phyloP scores from a whole-genome alignment of 768 basidiomycete species.

The Chalciporus chontae region DNA sequence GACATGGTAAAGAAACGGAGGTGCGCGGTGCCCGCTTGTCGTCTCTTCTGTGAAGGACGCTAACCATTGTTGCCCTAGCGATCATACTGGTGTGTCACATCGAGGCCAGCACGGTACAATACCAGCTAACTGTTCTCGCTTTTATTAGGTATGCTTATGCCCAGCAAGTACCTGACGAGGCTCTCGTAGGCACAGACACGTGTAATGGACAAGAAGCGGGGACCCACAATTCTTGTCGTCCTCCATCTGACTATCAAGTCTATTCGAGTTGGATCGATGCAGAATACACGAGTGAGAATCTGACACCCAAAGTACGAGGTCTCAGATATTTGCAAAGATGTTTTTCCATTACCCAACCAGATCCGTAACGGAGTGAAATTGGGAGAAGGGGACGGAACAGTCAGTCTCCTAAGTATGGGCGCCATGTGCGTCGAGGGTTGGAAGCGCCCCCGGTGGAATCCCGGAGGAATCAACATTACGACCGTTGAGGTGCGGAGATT shows the following conservation, averaged over 20 bases:
- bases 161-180: conserved; percentile 64
- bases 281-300: conserved; percentile 64
- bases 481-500: conserved; percentile 71
- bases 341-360: conserved; percentile 28
- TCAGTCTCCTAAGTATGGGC: conserved; percentile 78
- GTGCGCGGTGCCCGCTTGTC: conserved; percentile 35
- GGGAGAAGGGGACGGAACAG: conserved; percentile 96
- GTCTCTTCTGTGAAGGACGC: not conserved
- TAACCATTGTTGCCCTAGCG: conserved; percentile 41
- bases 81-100: conserved; percentile 71
- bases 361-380: conserved; percentile 84
- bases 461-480: conserved; percentile 78
- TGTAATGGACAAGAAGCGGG: conserved; percentile 44
- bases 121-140: not conserved
- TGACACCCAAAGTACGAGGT: conserved; percentile 49
- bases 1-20: conserved; percentile 95
- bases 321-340: not conserved
- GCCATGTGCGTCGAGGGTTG: conserved; percentile 98
- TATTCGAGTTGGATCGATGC: conserved; percentile 82
- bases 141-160: conserved; percentile 65
- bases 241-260: conserved; percentile 45
- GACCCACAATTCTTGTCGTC: conserved; percentile 41
- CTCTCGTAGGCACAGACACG: conserved; percentile 39
- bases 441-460: conserved; percentile 89
- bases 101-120: not conserved